These are phyloP conservation scores for Polygonum aviculare DNA, from an alignment of 148 eudicot species.

Conservation along the genomic window DNA sequence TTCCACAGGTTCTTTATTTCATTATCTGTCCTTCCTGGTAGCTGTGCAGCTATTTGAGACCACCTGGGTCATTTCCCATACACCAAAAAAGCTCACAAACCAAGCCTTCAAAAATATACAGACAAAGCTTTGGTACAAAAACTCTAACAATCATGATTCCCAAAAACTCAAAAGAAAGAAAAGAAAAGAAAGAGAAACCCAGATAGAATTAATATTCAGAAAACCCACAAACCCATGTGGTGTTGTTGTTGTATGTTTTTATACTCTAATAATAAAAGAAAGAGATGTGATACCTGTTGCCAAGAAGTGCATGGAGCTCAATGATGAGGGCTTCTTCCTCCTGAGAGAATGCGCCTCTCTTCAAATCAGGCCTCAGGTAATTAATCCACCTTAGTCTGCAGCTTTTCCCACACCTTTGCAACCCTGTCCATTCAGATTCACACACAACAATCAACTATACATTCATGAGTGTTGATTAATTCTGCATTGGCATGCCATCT, in stretches of 20 bases:
- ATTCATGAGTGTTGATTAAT: neutral
- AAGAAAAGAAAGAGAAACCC: no score
- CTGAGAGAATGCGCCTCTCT: constrained; percentile 81
- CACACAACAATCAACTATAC: no score
- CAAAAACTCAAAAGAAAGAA: no score
- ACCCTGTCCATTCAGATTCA: constrained; percentile 30
- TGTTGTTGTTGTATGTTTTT: no score
- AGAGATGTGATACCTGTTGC: constrained; percentile 46
- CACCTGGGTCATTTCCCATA: constrained; percentile 32
- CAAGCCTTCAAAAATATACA: no score
- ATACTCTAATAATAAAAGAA: neutral
- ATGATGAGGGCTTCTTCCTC: constrained; percentile 79
- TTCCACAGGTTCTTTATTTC: constrained; percentile 94
- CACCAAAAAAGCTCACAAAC: neutral
- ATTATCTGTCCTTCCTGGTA: constrained; percentile 90
- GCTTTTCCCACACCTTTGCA: constrained; percentile 94
- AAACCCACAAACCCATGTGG: neutral
- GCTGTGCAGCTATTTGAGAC: constrained; percentile 90
- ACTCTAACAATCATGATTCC: neutral
- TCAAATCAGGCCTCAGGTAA: constrained; percentile 30
- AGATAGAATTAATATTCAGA: neutral
- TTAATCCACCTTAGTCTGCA: constrained; percentile 86
- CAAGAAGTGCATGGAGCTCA: constrained; percentile 83
- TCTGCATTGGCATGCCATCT: neutral
- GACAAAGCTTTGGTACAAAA: no score